phyloP scores from a whole-genome alignment of 148 eudicot genomes.

The Amaranthus cruentus region DNA sequence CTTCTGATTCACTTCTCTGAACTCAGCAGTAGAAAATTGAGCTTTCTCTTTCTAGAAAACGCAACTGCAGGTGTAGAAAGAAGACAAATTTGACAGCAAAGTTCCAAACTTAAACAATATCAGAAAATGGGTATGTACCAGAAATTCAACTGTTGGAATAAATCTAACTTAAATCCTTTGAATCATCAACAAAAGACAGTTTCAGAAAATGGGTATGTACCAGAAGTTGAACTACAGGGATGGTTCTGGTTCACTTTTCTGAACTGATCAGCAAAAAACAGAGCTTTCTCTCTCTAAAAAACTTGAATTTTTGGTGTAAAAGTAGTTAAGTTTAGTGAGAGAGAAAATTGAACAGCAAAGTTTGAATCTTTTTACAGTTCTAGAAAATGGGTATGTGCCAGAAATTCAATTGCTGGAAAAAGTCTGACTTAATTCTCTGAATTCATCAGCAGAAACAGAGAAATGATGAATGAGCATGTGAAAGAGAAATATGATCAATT shows the following conservation, averaged over 20 bases:
- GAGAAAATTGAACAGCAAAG: not conserved
- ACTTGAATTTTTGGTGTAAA: too few species aligned
- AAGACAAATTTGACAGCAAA: not conserved
- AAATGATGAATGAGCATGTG: constrained; percentile 8
- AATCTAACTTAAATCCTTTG: constrained; percentile 19
- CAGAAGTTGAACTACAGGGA: too few species aligned
- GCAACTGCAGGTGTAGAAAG: not conserved
- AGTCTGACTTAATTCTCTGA: constrained; percentile 20
- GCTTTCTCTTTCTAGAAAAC: constrained; percentile 2
- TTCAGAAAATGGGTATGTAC: too few species aligned
- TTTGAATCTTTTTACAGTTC: constrained; percentile 4
- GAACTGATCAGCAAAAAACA: too few species aligned
- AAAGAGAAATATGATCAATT: not conserved
- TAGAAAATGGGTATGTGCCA: constrained; percentile 19
- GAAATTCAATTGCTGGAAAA: constrained; percentile 7
- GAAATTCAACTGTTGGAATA: constrained; percentile 8
- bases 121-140: constrained; percentile 20
- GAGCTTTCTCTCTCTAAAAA: constrained; percentile 3
- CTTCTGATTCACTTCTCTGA: too few species aligned
- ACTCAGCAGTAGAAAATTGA: too few species aligned
- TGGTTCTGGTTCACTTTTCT: too few species aligned
- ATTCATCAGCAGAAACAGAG: constrained; percentile 5
- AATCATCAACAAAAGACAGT: constrained; percentile 1
- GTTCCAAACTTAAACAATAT: constrained; percentile 7
- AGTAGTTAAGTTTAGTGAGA: constrained; percentile 6